A percentile compares a stretch with the other conserved stretches of the same genome.
Evolutionary conservation across 495 filamentous ascomycete species (phyloP).

Genomic region (Stereocaulon alpinum): DNA sequence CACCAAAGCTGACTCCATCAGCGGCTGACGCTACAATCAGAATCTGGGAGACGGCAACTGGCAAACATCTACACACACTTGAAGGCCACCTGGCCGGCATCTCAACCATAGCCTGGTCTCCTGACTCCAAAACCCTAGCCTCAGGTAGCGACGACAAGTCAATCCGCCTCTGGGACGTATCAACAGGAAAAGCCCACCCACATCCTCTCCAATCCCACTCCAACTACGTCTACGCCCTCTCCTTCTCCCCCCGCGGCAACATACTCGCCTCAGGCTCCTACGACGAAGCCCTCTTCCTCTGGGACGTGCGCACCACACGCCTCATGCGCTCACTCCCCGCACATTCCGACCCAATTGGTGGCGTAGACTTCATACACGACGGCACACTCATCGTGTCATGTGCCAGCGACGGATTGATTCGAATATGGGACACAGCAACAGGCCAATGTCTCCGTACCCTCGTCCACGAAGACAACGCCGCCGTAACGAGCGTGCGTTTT

Average conservation of each 20-base stretch:
- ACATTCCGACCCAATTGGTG: slow-evolving; percentile 86
- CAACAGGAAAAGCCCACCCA: slow-evolving; percentile 57
- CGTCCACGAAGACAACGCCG: slow-evolving; percentile 91
- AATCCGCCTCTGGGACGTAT: slow-evolving; percentile 83
- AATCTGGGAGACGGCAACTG: slow-evolving; percentile 76
- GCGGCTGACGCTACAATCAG: slow-evolving; percentile 81
- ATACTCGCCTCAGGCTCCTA: slow-evolving; percentile 91
- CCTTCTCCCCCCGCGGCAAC: slow-evolving; percentile 93
- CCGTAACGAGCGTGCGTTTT: slow-evolving; percentile 84
- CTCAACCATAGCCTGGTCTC: slow-evolving; percentile 81
- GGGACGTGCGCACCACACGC: slow-evolving; percentile 79
- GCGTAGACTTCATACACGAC: slow-evolving; percentile 85
- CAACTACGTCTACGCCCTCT: slow-evolving; percentile 87
- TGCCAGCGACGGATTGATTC: slow-evolving; percentile 78
- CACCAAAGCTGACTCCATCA: slow-evolving; percentile 23
- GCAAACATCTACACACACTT: slow-evolving; percentile 72
- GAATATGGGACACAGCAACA: slow-evolving; percentile 92
- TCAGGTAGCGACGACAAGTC: slow-evolving; percentile 94
- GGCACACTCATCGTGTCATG: slow-evolving; percentile 87
- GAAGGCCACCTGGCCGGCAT: slow-evolving; percentile 89
- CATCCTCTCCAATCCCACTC: slow-evolving; percentile 74
- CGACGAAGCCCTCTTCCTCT: slow-evolving; percentile 92
- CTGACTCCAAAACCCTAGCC: slow-evolving; percentile 74
- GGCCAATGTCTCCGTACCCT: slow-evolving; percentile 92
- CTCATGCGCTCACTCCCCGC: slow-evolving; percentile 86